A percentile compares a stretch with the other conserved stretches of the same genome.
phyloP scores from a whole-genome alignment of 257 asterid species.

The Gentiana macrophylla region DNA sequence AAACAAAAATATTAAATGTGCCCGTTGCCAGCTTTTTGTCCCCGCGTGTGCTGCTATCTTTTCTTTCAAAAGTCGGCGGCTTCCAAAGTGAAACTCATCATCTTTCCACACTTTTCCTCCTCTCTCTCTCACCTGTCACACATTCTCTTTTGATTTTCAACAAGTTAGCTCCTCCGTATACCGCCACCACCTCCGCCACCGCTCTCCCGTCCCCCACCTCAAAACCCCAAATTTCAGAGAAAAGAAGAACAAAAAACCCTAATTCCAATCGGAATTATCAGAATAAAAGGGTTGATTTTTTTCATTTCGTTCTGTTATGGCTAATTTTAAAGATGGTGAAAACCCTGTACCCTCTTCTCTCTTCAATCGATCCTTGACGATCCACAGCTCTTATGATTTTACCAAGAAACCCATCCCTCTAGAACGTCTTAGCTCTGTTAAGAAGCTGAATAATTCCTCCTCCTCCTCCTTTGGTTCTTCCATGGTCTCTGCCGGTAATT shows the following conservation, averaged over 20 bases:
- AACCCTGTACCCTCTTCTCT: slow-evolving; percentile 19
- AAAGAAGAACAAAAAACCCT: background rate
- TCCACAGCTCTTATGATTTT: slow-evolving; percentile 24
- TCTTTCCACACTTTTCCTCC: too few species aligned
- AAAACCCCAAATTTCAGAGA: background rate
- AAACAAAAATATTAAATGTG: too few species aligned
- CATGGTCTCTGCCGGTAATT: slow-evolving; percentile 52
- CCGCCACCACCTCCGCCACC: background rate
- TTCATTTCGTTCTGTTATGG: slow-evolving; percentile 22
- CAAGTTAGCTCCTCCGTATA: background rate
- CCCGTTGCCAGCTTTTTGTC: too few species aligned
- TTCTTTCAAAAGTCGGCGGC: too few species aligned
- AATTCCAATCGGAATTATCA: background rate
- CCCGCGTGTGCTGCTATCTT: too few species aligned
- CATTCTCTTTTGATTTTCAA: too few species aligned
- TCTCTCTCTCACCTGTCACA: too few species aligned
- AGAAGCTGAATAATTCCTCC: slow-evolving; percentile 43
- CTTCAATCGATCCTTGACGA: slow-evolving; percentile 55
- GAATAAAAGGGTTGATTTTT: background rate
- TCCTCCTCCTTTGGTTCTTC: slow-evolving; percentile 22
- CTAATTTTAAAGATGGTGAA: slow-evolving; percentile 18
- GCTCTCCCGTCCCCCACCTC: background rate
- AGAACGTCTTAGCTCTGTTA: slow-evolving; percentile 55
- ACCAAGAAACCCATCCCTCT: slow-evolving; percentile 9
- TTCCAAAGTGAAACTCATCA: too few species aligned